These are phyloP conservation scores for Spongospora subterranea DNA, from an alignment of 208 protist genomes.

Conservation along the genomic window DNA sequence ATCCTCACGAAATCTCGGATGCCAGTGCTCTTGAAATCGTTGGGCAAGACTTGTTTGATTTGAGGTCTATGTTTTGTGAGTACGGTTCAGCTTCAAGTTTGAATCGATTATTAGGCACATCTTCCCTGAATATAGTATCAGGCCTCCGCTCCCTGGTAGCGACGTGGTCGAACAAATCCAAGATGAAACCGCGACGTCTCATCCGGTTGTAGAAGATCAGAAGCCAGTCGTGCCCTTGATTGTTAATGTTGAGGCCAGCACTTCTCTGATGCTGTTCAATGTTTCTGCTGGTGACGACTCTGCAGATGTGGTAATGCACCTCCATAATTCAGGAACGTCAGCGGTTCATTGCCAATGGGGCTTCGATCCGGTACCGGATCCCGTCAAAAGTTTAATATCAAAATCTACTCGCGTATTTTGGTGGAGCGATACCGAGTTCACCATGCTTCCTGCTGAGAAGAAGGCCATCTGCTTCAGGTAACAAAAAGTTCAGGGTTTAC, in stretches of 20 bases:
- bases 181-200: background rate
- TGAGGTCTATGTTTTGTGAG: background rate
- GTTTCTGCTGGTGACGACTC: background rate
- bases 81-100: background rate
- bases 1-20: background rate
- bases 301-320: background rate
- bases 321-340: background rate
- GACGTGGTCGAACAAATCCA: background rate
- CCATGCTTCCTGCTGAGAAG: background rate
- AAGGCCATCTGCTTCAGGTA: background rate
- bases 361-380: background rate
- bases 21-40: background rate
- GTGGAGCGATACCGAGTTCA: background rate
- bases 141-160: background rate
- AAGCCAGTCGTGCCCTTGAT: background rate
- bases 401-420: background rate
- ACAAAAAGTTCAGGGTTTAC: no score
- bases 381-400: background rate
- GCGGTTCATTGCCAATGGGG: background rate
- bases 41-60: slow-evolving; percentile 45
- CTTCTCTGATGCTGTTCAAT: background rate
- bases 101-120: background rate
- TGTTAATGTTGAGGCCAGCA: background rate
- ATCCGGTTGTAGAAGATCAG: background rate
- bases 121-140: background rate